Evolutionary conservation across 1,139 yeast genomes (phyloP), one percentile per base, ranked within the genome.

Genomic region (Kurtzmaniella quercitrusa): DNA sequence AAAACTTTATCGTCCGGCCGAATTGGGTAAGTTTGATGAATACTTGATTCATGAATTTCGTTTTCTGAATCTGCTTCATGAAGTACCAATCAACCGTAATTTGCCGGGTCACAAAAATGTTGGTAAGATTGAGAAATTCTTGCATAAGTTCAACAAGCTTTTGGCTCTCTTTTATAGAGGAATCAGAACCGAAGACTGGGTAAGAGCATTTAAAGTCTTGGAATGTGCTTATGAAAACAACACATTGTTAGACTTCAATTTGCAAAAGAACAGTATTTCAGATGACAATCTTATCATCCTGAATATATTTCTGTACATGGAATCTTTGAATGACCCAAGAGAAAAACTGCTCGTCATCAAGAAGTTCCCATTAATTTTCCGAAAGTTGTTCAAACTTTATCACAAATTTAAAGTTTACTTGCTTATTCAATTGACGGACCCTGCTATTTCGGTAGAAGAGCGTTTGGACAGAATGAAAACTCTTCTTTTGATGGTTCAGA

Each of bases 171-270:
- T 84, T 38, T 82, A 85, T 55, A 70, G 68, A 26, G 76, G 82
- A 18, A 77, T 87, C 20, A 73, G 80, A 28, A 61, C 82, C 15
- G 80, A 77, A 47, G 96, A 91, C 56, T 93, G 98, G 97, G 71
- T 88, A 47, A 76, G 76, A 45, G 76, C 83, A 6, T 86, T 78
- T 57, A 94, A 88, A 56, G 66, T 83, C 2, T 63, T 93, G 42
- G 97, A 91, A 57, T 67, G 78, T 36, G 83, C 86, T 46, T 78
- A 58, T 48, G 74, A 68, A 40, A 61, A 59, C 39, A 66, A 78
- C 17, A 76, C 84, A 2, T 67, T 88, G 44, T 82, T 84, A 58
- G 76, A 76, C 40, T 85, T 81, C 58, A 69, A 72, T 33, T 57
- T 71, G 35, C 79, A 80, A 46, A 64, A 58, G 33, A 49, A 51